These are phyloP conservation scores for Clavispora vitiphila DNA, from an alignment of 805 yeast genomes.

Conservation along the genomic window DNA sequence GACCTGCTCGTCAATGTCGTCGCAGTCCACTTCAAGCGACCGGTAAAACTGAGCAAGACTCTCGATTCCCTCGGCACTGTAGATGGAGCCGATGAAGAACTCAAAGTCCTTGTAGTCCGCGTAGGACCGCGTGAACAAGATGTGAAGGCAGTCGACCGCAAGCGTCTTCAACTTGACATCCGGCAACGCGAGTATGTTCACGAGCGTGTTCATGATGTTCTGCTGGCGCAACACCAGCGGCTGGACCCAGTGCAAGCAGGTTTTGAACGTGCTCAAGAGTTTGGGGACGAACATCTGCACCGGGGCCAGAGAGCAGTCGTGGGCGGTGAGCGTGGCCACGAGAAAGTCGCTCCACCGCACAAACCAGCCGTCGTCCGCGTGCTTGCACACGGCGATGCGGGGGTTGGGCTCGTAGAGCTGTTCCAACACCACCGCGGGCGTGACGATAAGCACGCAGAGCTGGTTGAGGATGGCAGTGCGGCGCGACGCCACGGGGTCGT, in stretches of 20 bases:
- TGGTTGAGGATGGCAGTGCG: slow-evolving; percentile 75
- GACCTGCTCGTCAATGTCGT: slow-evolving; percentile 70
- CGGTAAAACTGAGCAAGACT: slow-evolving; percentile 62
- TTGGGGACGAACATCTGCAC: slow-evolving; percentile 53
- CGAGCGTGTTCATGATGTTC: slow-evolving; percentile 59
- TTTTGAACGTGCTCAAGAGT: slow-evolving; percentile 75
- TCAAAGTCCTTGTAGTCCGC: slow-evolving; percentile 63
- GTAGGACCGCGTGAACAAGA: slow-evolving; percentile 76
- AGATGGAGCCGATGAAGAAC: slow-evolving; percentile 73
- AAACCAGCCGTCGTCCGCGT: slow-evolving; percentile 83
- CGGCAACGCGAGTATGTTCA: slow-evolving; percentile 51
- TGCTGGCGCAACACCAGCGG: slow-evolving; percentile 68
- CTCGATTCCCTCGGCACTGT: slow-evolving; percentile 66
- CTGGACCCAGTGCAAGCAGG: slow-evolving; percentile 87
- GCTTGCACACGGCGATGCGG: slow-evolving; percentile 58
- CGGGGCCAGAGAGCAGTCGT: slow-evolving; percentile 21
- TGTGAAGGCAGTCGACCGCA: slow-evolving; percentile 88
- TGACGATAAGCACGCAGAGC: slow-evolving; percentile 75
- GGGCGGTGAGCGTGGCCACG: slow-evolving; percentile 27
- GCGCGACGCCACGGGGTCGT: slow-evolving; percentile 84
- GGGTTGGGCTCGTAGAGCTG: slow-evolving; percentile 61
- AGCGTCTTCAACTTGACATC: slow-evolving; percentile 70
- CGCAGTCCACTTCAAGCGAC: slow-evolving; percentile 56
- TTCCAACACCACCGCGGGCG: slow-evolving; percentile 62
- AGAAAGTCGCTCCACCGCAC: slow-evolving; percentile 53